Conservation (phyloP, 2,329 filamentous ascomycete species). For the Emericellopsis atlantica region DNA sequence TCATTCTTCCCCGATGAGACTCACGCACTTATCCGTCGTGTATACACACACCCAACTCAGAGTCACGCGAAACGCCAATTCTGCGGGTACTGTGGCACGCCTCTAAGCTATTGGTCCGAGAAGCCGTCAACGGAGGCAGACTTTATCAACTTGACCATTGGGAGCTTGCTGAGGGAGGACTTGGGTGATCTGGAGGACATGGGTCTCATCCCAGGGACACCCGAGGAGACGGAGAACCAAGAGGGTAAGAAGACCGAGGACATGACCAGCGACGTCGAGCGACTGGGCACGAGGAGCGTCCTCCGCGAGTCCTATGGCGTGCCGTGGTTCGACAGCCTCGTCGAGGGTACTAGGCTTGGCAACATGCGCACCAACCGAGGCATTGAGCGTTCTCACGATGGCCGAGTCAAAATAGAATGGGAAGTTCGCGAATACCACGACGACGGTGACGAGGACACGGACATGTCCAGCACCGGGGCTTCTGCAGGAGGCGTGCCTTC, state of each 20-base stretch:
- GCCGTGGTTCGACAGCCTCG: constrained; percentile 77
- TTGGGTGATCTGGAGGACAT: constrained; percentile 61
- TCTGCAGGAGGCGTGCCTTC: background rate
- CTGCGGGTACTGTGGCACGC: constrained; percentile 85
- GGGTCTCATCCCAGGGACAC: constrained; percentile 48
- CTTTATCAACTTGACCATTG: constrained; percentile 72
- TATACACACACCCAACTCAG: constrained; percentile 48
- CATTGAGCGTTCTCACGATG: constrained; percentile 42
- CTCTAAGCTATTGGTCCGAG: constrained; percentile 75
- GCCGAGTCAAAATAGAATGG: constrained; percentile 61
- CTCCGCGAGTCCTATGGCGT: constrained; percentile 52
- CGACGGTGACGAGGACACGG: constrained; percentile 15
- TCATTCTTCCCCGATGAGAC: constrained; percentile 72
- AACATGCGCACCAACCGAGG: constrained; percentile 51
- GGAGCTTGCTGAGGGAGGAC: constrained; percentile 60
- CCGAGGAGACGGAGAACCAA: constrained; percentile 5
- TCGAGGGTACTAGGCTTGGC: constrained; percentile 63
- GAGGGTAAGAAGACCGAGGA: constrained; percentile 7
- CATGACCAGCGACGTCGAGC: background rate
- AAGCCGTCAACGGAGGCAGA: constrained; percentile 56
- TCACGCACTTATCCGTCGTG: constrained; percentile 49
- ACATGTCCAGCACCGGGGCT: constrained; percentile 11
- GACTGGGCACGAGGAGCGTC: constrained; percentile 13
- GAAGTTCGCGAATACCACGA: constrained; percentile 62
- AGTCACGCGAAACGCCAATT: constrained; percentile 60